Percentiles rank a stretch among this genome's conserved stretches.
Evolutionary conservation across 2,329 filamentous ascomycete genomes (phyloP).

Genomic region (Cyphellophora europaea): DNA sequence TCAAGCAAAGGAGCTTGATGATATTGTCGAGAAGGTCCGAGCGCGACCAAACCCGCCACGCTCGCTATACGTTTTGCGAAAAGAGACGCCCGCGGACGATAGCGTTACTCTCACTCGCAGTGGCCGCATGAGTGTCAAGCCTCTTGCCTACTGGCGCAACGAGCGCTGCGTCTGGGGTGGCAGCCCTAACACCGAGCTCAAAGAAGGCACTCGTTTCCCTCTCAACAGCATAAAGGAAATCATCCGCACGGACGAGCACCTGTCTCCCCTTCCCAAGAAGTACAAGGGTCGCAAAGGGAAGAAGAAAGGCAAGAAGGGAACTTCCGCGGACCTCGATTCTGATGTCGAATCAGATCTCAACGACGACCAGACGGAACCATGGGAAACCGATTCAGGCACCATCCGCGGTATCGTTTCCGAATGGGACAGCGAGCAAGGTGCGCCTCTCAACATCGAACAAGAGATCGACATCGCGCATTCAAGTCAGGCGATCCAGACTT

Average conservation of each 20-base stretch:
- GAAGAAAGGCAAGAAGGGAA: slow-evolving; percentile 19
- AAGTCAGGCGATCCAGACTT: slow-evolving; percentile 44
- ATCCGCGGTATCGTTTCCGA: slow-evolving; percentile 34
- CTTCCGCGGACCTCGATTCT: slow-evolving; percentile 13
- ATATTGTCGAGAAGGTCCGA: slow-evolving; percentile 33
- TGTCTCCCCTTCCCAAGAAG: slow-evolving; percentile 23
- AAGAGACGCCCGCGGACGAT: slow-evolving; percentile 42
- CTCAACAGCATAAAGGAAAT: slow-evolving; percentile 67
- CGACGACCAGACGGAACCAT: slow-evolving; percentile 27
- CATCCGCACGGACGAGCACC: slow-evolving; percentile 59
- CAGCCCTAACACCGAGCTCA: slow-evolving; percentile 25
- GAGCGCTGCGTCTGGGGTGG: slow-evolving; percentile 66
- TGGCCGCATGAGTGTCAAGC: slow-evolving; percentile 67
- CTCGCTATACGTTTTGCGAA: slow-evolving; percentile 41
- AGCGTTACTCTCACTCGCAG: slow-evolving; percentile 60
- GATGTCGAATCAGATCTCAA: slow-evolving; percentile 31
- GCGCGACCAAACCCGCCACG: slow-evolving; percentile 37
- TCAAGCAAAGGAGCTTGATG: slow-evolving; percentile 28
- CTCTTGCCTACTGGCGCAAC: slow-evolving; percentile 78
- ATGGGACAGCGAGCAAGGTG: slow-evolving; percentile 32
- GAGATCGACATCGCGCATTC: slow-evolving; percentile 50
- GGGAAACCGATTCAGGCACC: slow-evolving; percentile 34
- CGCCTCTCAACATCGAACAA: slow-evolving; percentile 29
- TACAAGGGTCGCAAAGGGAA: slow-evolving; percentile 27
- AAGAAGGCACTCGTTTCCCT: slow-evolving; percentile 46